phyloP scores from a whole-genome alignment of 2,329 filamentous ascomycete genomes.

The Raffaelea ambrosiae region DNA sequence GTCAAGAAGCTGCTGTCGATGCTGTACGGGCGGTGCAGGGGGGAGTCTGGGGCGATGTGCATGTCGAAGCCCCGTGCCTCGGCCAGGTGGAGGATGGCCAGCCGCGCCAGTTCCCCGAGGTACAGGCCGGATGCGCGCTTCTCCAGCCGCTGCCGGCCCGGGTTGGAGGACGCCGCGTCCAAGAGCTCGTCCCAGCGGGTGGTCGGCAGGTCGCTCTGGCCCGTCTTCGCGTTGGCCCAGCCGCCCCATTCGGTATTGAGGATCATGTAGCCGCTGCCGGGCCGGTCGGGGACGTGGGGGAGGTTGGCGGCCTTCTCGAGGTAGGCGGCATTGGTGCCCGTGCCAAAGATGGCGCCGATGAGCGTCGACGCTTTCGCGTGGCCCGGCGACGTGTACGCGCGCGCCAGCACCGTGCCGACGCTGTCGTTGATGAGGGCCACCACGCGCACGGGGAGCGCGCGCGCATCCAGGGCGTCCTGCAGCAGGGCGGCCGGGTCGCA shows the following conservation, averaged over 20 bases:
- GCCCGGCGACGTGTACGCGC: conserved; percentile 79
- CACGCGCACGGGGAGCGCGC: conserved; percentile 82
- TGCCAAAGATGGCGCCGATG: conserved; percentile 90
- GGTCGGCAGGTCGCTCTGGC: conserved; percentile 69
- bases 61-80: background rate
- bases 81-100: conserved; percentile 55
- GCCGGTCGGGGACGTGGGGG: conserved; percentile 39
- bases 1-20: background rate
- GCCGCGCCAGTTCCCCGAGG: conserved; percentile 82
- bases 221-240: too few species aligned
- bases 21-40: background rate
- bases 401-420: conserved; percentile 92
- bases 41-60: background rate
- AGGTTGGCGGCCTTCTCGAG: conserved; percentile 71
- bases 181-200: conserved; percentile 74
- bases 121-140: conserved; percentile 99
- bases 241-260: conserved; percentile 98
- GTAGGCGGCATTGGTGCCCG: conserved; percentile 93
- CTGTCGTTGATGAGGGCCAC: conserved; percentile 97
- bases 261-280: conserved; percentile 76
- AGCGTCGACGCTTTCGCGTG: conserved; percentile 27
- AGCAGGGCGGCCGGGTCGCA: conserved; percentile 88
- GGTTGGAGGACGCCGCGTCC: conserved; percentile 74
- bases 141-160: conserved; percentile 95
- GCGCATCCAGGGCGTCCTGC: conserved; percentile 77